Evolutionary conservation across 2,329 filamentous ascomycete genomes (phyloP).

Genomic region (Cordyceps javanica): DNA sequence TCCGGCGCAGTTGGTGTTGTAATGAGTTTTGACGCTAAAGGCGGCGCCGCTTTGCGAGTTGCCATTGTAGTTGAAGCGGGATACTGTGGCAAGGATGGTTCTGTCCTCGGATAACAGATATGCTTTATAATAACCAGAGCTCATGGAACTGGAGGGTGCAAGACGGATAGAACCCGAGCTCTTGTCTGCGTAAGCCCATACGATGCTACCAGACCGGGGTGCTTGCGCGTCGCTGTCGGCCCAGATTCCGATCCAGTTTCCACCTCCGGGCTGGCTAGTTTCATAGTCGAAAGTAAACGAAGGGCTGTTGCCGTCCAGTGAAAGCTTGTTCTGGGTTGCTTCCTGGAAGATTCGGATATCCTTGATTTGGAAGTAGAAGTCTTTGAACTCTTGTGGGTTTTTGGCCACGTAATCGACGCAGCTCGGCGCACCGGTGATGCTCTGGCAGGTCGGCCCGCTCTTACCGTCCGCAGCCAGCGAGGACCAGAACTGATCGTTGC

Average conservation of each 20-base stretch:
- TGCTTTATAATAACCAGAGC: neutral
- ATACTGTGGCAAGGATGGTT: neutral
- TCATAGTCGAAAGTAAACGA: neutral
- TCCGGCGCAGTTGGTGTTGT: neutral
- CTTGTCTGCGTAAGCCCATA: neutral
- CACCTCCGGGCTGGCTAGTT: neutral
- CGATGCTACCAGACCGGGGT: neutral
- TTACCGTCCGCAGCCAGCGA: neutral
- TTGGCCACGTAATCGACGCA: conserved; percentile 5
- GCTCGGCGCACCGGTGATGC: neutral
- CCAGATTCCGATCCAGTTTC: conserved; percentile 8
- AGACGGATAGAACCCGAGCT: neutral
- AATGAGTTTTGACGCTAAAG: neutral
- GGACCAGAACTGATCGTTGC: conserved; percentile 4
- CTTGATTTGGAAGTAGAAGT: conserved; percentile 3
- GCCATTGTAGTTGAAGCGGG: neutral
- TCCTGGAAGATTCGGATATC: neutral
- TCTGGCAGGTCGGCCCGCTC: neutral
- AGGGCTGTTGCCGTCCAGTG: neutral
- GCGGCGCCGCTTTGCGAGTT: neutral
- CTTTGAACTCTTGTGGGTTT: neutral
- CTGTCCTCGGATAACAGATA: neutral
- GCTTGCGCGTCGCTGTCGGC: neutral
- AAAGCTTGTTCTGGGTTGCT: neutral
- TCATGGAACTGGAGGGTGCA: neutral